Evolutionary conservation across 2,329 filamentous ascomycete genomes (phyloP), one percentile per base, ranked within the genome.

Genomic region (Calonectria multiphialidica): DNA sequence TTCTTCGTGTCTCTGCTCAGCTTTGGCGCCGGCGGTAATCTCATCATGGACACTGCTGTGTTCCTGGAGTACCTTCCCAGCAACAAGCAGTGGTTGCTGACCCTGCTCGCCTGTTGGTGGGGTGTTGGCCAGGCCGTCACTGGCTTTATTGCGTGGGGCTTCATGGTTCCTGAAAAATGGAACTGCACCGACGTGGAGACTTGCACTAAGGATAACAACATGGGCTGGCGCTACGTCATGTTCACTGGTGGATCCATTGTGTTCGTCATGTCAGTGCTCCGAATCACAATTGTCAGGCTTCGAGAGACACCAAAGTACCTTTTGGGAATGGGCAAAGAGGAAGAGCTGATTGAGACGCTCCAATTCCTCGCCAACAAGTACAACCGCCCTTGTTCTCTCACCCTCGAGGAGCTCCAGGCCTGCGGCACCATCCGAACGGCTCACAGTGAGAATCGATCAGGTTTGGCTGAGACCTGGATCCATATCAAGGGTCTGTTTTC

Each of bases 401-500:
- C 87, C 0, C 74, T 87, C 5, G 86, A 86, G 42, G 80, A 84
- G 72, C 84, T 89, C 2, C 81, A 86, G 72, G 84, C 84, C 10
- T 89, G 87, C 59, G 88, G 88, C 7, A 79, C 77, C 10, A 81
- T 88, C 65, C 77, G 77, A 64, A 80, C 82, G 0, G 81, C 84
- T 0, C 84, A 86, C 70, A 81, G 77, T 70, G 78, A 79, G 65
- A 81, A 73, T 37, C 72, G 80, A 6, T 82, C 82, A 66, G 83
- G 80, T 1, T 3, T 83, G 4, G 72, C 66, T 25, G 81, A 84
- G 73, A 80, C 84, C 5, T 73, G 81, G 5, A 77, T 88, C 23
- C 93, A 95, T 78, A 79, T 95, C 28, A 85, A 86, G 18, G 93
- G 93, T 3, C 87, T 95, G 1, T 95, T 93, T 77, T 83, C 85